A percentile compares a stretch with the other conserved stretches of the same genome.
These are phyloP conservation scores for Juglanconis oblonga DNA, from an alignment of 2,329 filamentous ascomycete genomes.

Conservation along the genomic window DNA sequence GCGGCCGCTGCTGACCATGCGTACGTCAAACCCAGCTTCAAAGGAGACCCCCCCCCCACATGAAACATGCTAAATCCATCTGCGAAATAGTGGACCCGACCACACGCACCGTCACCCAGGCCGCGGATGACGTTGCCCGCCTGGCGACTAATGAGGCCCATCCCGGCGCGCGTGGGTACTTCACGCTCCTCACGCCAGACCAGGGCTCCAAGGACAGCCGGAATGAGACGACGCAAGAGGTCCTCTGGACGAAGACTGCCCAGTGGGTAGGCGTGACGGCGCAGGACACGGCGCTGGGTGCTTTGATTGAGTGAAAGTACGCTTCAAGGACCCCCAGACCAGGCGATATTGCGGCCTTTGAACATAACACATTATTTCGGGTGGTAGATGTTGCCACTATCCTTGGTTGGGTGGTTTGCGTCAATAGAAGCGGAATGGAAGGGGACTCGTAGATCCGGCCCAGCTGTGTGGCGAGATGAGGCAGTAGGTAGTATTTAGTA, in stretches of 20 bases:
- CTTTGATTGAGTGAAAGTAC: too few species aligned
- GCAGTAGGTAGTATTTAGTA: too few species aligned
- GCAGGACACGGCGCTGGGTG: neutral
- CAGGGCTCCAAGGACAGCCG: constrained; percentile 29
- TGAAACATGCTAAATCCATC: neutral
- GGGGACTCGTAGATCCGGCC: too few species aligned
- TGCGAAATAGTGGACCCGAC: constrained; percentile 24
- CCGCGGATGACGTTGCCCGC: constrained; percentile 20
- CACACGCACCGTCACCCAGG: constrained; percentile 28
- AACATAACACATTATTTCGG: too few species aligned
- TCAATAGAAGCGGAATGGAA: too few species aligned
- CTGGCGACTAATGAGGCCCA: constrained; percentile 19
- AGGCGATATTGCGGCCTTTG: too few species aligned
- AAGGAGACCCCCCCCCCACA: too few species aligned
- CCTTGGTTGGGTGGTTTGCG: too few species aligned
- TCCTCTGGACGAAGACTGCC: constrained; percentile 32
- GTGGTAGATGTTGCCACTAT: too few species aligned
- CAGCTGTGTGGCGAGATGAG: too few species aligned
- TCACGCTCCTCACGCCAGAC: constrained; percentile 27
- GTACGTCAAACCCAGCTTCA: neutral
- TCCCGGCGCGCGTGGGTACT: constrained; percentile 33
- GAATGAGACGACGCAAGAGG: constrained; percentile 28
- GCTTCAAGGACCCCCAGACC: too few species aligned
- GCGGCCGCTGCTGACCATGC: constrained; percentile 26
- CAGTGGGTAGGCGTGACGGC: constrained; percentile 25